These are phyloP conservation scores for Trichocladium uniseriatum DNA, from an alignment of 495 filamentous ascomycete species.

Conservation along the genomic window DNA sequence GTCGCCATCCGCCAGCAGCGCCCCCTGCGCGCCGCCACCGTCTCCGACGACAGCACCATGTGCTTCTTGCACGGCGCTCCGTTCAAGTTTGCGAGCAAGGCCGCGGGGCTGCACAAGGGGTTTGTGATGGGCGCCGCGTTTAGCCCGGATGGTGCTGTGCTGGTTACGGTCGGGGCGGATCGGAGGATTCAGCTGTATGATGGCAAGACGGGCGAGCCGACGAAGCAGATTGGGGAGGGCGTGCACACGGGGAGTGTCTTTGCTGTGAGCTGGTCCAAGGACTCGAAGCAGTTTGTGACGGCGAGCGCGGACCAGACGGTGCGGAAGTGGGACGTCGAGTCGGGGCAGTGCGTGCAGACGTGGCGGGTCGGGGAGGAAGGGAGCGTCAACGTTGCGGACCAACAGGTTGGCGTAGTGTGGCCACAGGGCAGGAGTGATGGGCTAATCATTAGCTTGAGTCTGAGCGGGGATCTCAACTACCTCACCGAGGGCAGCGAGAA, in stretches of 20 bases:
- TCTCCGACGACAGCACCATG: constrained; percentile 75
- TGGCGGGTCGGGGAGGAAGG: constrained; percentile 86
- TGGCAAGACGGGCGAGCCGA: constrained; percentile 83
- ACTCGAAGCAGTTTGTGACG: constrained; percentile 83
- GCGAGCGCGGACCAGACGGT: constrained; percentile 91
- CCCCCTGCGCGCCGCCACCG: constrained; percentile 82
- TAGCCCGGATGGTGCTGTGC: constrained; percentile 73
- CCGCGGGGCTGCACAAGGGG: constrained; percentile 68
- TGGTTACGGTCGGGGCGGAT: constrained; percentile 87
- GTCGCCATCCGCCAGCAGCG: constrained; percentile 85
- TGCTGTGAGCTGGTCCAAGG: constrained; percentile 77
- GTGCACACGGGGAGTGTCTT: constrained; percentile 88
- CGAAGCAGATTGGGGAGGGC: constrained; percentile 66
- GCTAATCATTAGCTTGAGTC: constrained; percentile 77
- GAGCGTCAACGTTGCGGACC: constrained; percentile 60
- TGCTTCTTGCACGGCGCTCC: constrained; percentile 91
- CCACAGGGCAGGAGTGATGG: constrained; percentile 74
- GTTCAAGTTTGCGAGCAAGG: constrained; percentile 80
- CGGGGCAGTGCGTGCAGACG: constrained; percentile 61
- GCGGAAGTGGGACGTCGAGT: constrained; percentile 78
- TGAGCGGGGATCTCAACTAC: constrained; percentile 88
- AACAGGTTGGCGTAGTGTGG: constrained; percentile 94
- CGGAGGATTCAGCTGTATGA: constrained; percentile 87
- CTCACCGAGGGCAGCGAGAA: constrained; percentile 58
- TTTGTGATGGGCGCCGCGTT: constrained; percentile 85